Evolutionary conservation across 2,329 filamentous ascomycete genomes (phyloP), one percentile per base, ranked within the genome.

Genomic region (Talaromyces funiculosus): DNA sequence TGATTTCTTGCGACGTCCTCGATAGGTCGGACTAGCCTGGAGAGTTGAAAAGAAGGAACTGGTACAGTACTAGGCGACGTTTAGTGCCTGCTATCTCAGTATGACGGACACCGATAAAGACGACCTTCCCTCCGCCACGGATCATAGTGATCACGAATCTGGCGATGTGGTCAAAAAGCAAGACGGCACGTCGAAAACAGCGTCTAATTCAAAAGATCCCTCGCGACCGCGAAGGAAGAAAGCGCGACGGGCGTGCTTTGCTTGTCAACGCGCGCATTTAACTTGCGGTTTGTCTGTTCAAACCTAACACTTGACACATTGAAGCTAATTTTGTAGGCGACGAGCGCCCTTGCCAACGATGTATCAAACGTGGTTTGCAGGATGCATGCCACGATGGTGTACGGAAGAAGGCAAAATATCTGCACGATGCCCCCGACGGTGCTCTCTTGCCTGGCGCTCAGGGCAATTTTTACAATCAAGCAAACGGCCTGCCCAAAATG

Each of bases 331-430:
- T 63, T 64, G 56, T 71, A 97, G 94, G 93, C 69, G 94, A 99
- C 73, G 93, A 99, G 75, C 85, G 94, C 67, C 94, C 94, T 57
- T 99, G 94, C 73, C 86, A 92, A 71, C 84, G 94, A 70, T 99
- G 94, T 74, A 91, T 97, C 68, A 97, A 97, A 76, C 88, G 94
- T 68, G 90, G 91, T 49, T 84, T 97, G 22, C 90, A 92, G 69
- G 92, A 96, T 73, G 86, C 86, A 63, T 99, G 94, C 71, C 92
- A 96, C 74, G 94, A 99, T 72, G 94, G 94, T 58, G 92, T 97
- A 56, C 89, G 94, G 64, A 99, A 99, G 77, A 99, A 97, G 82
- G 94, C 94, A 57, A 99, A 99, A 75, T 99, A 99, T 75, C 89
- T 99, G 60, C 92, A 97, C 71, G 94, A 97, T 81, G 92, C 93